Base-by-base conservation (phyloP, 148 eudicot species). In the Fallopia convolvulus region DNA sequence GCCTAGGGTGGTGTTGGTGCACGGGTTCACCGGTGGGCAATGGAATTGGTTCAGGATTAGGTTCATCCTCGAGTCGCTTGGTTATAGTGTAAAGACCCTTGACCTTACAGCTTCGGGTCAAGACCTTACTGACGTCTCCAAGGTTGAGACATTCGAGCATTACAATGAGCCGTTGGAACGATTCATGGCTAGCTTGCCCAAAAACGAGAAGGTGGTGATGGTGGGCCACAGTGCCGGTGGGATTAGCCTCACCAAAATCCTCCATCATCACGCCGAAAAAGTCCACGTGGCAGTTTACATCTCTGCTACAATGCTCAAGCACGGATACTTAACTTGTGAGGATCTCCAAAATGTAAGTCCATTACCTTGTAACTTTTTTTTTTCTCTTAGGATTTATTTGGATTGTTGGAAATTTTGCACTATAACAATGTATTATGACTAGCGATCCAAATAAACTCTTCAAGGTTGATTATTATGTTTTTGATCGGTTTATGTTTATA, bases 161-260 rank as follows among this genome's bases (percentile, higher is more conserved):
- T 81, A 81, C 40, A 81, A 26, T 9, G 32, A 74, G 42, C 78
- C 83, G 6, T 80, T 81, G 8, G 39, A 32, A 17, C 20, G 40
- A 8, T 77, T 77, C 75, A 46, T 81, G 8, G 3, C 39, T 44
- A 17, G 33, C 1, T 56, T 42, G 3, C 14, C 72, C 15, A 1
- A 4, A 13, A 9, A 74, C 10, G 75, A 77, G n/a, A 73, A 81
- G 83, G 77, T 81, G 47, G 70, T 81, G 23, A 23, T 81, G 23
- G 83, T 77, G 10, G 80, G 80, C 26, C 80, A 81, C 6, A 81
- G 83, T 47, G 83, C 80, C 1, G 83, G 75, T 18, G 80, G 83
- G 5, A 13, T 81, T 42, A 77, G 74, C 33, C 75, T 81, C 17
- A 77, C 80, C 1, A 65, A 74, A 39, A 74, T 58, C 18, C 30